Evolutionary conservation across 2,329 filamentous ascomycete species (phyloP).

Genomic region (Phaeoacremonium minimum): DNA sequence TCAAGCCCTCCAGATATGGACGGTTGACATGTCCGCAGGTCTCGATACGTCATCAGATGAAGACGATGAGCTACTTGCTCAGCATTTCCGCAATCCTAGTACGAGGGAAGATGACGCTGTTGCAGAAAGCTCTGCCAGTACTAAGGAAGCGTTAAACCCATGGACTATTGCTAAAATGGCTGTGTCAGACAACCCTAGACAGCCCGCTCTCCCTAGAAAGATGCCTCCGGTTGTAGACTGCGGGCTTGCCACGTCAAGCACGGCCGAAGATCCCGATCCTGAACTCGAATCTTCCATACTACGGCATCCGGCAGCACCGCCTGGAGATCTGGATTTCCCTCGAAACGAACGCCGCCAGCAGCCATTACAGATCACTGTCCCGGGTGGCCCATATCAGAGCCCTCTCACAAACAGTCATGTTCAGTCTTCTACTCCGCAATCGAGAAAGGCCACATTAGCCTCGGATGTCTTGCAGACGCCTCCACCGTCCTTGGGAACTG

Average conservation of each 20-base stretch:
- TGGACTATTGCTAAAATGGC: constrained; percentile 34
- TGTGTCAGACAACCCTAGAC: constrained; percentile 7
- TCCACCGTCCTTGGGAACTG: not conserved
- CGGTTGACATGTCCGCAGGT: constrained; percentile 9
- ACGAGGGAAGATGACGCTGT: not conserved
- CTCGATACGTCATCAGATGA: constrained; percentile 9
- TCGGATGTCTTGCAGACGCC: not conserved
- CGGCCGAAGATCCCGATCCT: not conserved
- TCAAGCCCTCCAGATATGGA: not conserved
- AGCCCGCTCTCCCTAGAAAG: constrained; percentile 10
- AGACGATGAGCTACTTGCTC: constrained; percentile 1
- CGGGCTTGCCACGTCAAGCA: not conserved
- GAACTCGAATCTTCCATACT: constrained; percentile 23
- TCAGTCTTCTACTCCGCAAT: constrained; percentile 4
- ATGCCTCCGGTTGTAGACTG: not conserved
- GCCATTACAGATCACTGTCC: constrained; percentile 6
- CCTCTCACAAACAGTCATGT: constrained; percentile 18
- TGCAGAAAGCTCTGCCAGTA: not conserved
- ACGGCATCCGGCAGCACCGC: constrained; percentile 17
- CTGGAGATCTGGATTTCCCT: constrained; percentile 20
- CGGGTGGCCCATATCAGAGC: constrained; percentile 17
- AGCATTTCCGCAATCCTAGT: not conserved
- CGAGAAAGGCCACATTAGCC: not conserved
- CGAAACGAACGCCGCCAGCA: not conserved
- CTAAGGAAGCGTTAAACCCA: constrained; percentile 24